Evolutionary conservation across 2,329 filamentous ascomycete genomes (phyloP).

Genomic region (Verticillium nubilum): DNA sequence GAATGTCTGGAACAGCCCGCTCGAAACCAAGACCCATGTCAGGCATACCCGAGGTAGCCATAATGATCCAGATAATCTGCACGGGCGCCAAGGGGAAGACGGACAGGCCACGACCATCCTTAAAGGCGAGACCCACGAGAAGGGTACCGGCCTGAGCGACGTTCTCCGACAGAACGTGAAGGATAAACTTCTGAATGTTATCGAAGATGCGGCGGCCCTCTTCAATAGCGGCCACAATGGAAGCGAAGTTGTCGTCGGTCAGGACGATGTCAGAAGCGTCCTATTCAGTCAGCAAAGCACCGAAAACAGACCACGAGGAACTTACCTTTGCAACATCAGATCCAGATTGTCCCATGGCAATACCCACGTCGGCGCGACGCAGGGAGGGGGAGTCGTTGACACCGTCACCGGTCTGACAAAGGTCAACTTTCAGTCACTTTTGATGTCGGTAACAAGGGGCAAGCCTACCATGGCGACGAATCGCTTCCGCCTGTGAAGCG

Average conservation of each 20-base stretch:
- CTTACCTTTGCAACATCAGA: constrained; percentile 56
- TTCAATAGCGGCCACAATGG: constrained; percentile 65
- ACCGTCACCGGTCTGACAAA: constrained; percentile 56
- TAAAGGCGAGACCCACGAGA: constrained; percentile 67
- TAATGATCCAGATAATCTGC: constrained; percentile 79
- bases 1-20: constrained; percentile 62
- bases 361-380: constrained; percentile 65
- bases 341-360: constrained; percentile 59
- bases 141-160: constrained; percentile 66
- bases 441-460: neutral
- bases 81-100: constrained; percentile 70
- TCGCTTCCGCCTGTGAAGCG: constrained; percentile 57
- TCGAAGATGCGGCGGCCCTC: constrained; percentile 69
- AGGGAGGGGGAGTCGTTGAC: constrained; percentile 70
- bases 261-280: constrained; percentile 62
- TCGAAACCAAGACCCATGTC: constrained; percentile 77
- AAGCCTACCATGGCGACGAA: constrained; percentile 58
- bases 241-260: constrained; percentile 70
- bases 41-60: constrained; percentile 69
- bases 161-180: constrained; percentile 65
- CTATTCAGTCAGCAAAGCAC: neutral
- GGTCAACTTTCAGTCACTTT: neutral
- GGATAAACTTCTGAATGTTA: constrained; percentile 71
- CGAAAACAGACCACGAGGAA: neutral
- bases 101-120: constrained; percentile 57